Conservation (phyloP, 1,284 basidiomycete genomes). For the Naganishia albida region DNA sequence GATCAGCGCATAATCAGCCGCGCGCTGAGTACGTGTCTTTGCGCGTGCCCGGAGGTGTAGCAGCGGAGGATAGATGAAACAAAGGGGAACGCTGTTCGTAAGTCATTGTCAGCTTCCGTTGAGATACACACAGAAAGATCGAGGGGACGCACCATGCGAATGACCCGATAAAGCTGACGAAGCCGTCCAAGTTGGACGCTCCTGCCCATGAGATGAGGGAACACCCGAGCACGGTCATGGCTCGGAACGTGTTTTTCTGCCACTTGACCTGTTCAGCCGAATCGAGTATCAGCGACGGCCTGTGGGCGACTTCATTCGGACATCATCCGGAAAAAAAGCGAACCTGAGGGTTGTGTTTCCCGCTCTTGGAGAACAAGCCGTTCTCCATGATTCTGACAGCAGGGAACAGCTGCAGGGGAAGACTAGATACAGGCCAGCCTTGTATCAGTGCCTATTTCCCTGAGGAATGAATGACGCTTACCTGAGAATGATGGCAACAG, state of each 20-base stretch:
- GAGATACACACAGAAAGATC: background rate
- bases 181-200: slow-evolving; percentile 91
- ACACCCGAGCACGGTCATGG: slow-evolving; percentile 71
- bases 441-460: slow-evolving; percentile 1
- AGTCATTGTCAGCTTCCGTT: slow-evolving; percentile 23
- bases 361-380: slow-evolving; percentile 79
- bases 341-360: slow-evolving; percentile 61
- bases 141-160: slow-evolving; percentile 79
- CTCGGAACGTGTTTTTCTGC: slow-evolving; percentile 91
- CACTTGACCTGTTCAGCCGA: slow-evolving; percentile 60
- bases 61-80: slow-evolving; percentile 92
- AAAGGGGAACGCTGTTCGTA: slow-evolving; percentile 75
- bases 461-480: background rate
- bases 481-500: slow-evolving; percentile 33
- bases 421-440: background rate
- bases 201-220: slow-evolving; percentile 78
- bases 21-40: slow-evolving; percentile 67
- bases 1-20: slow-evolving; percentile 74
- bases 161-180: slow-evolving; percentile 89
- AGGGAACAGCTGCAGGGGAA: slow-evolving; percentile 87
- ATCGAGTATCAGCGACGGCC: background rate
- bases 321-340: no score
- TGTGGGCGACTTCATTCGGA: no score
- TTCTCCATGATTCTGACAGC: slow-evolving; percentile 97
- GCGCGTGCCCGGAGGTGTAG: slow-evolving; percentile 89